Evolutionary conservation across 1,284 basidiomycete genomes (phyloP), one percentile per base, ranked within the genome.

Genomic region (Puccinia coronata): DNA sequence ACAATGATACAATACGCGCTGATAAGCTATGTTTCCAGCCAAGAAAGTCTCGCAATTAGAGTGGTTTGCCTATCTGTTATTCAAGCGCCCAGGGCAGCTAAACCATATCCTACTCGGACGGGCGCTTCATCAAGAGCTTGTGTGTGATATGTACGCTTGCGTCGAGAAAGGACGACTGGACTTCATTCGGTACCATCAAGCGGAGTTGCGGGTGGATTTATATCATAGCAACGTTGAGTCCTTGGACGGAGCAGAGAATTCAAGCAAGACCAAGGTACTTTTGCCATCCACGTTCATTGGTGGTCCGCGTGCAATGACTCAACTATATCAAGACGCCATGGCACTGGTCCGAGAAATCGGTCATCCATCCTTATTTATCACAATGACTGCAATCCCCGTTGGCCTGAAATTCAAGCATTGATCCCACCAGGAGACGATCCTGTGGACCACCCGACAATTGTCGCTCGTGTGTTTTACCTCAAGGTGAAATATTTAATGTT

Each of bases 401-500:
- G 88, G 75, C 82, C 83, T 0, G 89, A 90, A 74, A 88, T 90
- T 14, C 51, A 70, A 2, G 49, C 84, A 0, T 87, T 87, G 47
- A 85, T 90, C 0, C 82, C 88, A 0, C 86, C 86, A 25, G 86
- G 87, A 0, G 88, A 90, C 78, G 84, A 83, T 9, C 82, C 86
- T 28, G 82, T 84, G 39, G 88, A 90, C 79, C 82, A 87, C 0
- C 89, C 89, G 39, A 88, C 90, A 53, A 82, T 90, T 53, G 86
- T 90, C 1, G 84, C 87, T 0, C 72, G 85, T 0, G 88, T 90
- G 0, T 90, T 90, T 81, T 43, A 88, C 34, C 49, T 87, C 51
- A 89, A 89, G 79, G 86, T 86, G 51, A 83, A 87, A 5, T 86
- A 85, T 0, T 65, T 89, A 2, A 65, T 25, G 4, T 2, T n/a